Base-by-base conservation (phyloP, 768 basidiomycete genomes). In the Antrodiella citrinella region DNA sequence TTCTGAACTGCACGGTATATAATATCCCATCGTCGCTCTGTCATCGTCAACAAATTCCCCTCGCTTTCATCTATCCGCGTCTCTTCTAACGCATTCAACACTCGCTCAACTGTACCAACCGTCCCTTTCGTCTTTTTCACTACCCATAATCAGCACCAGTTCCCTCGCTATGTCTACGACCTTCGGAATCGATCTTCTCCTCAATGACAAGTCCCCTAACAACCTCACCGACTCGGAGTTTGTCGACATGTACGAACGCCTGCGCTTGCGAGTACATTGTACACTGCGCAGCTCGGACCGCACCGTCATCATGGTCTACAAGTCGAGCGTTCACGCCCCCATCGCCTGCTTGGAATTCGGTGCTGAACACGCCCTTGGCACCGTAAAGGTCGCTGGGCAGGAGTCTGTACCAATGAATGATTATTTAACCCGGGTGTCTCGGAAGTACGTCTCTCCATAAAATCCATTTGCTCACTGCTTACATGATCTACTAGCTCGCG, bases 171-270 rank as follows among this genome's bases (percentile, higher is more conserved):
- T 58, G 59, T 15, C 44, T 25, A 49, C 56, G 24, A 70, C 67
- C 49, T 80, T 77, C 52, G 78, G 76, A 50, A 67, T 83, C 57
- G 78, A 81, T 35, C 77, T 68, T 63, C 75, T 84, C 57, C 76
- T 87, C 50, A 80, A 83, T 59, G 84, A 86, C 67, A 76, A 68
- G 49, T 76, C 75, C 4, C n/a, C 30, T 7, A 82, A 82, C 3
- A 64, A 59, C 26, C 63, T 81, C 30, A 66, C 68, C 11, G 78
- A 74, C 26, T 75, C 81, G 3, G 75, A 80, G 18, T 86, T 81
- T 58, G 60, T 73, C 45, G 85, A 86, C 64, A 68, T 84, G 54
- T 70, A 85, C 62, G 78, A 78, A 44, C 80, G 84, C 18, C 70
- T 82, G 59, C 67, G 67, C 24, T 66, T 82, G 53, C 62, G 60